Base-by-base conservation (phyloP, 345 rosid species). In the Pistacia atlantica region DNA sequence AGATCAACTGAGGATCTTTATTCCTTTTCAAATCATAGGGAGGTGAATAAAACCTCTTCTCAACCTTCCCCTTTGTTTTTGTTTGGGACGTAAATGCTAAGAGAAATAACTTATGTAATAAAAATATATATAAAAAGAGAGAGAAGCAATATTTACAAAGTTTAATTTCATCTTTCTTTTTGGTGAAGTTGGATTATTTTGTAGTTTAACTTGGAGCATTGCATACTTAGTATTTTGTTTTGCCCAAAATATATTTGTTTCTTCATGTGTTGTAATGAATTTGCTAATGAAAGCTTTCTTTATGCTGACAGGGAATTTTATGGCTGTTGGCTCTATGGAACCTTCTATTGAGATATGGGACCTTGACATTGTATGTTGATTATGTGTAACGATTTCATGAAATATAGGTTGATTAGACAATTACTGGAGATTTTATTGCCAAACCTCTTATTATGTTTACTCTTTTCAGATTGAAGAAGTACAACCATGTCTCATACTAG, bases 261-360 rank as follows among this genome's bases (percentile, higher is more conserved):
- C 28, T 13, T 69, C 0, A 6, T 28, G 16, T 55, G 59, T 31
- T 31, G 5, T 37, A 20, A n/a, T 54, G 25, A 59, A 5, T 62
- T 76, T 33, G 33, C 38, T 65, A 55, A 75, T 22, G 25, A 54
- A 17, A 37, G 46, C 51, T 60, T 66, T 69, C 61, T 73, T 22
- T 62, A 42, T 62, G 8, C 75, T 83, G 71, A 86, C 89, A 96
- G 99, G 98, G 70, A 96, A 92, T 85, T 93, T 93, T 77, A 63
- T 96, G 48, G 97, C 99, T 71, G 85, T 96, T 82, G 98, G 99
- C 77, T 92, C 94, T 76, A 90, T 90, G 94, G 99, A 86, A 6
- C 94, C 97, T 16, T 78, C 94, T 8, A 93, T 92, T 51, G 98
- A 96, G 76, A 91, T 96, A 86, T 93, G 98, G 98, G 97, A 96